phyloP scores from a whole-genome alignment of 2,329 filamentous ascomycete species.

The Xylariaceae sp. region DNA sequence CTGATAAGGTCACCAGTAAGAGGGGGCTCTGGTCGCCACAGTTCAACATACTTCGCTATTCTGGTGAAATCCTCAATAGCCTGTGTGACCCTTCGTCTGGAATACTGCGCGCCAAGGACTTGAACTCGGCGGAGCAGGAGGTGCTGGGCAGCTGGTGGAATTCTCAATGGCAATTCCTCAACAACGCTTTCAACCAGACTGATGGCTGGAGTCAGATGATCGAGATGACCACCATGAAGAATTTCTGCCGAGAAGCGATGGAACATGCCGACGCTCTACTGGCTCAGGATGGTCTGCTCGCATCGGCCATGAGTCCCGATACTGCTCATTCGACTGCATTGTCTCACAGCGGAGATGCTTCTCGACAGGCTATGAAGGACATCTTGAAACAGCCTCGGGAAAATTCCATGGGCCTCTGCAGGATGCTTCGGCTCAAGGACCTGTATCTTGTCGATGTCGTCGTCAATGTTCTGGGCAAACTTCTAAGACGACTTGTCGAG shows the following conservation, averaged over 20 bases:
- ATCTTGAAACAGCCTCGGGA: constrained; percentile 58
- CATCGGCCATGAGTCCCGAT: constrained; percentile 51
- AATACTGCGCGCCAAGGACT: constrained; percentile 43
- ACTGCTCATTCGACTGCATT: constrained; percentile 20
- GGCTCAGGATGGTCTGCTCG: constrained; percentile 75
- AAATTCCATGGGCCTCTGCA: constrained; percentile 63
- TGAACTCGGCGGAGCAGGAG: constrained; percentile 54
- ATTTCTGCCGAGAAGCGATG: constrained; percentile 93
- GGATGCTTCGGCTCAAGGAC: constrained; percentile 87
- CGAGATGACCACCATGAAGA: constrained; percentile 72
- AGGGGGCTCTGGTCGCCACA: constrained; percentile 49
- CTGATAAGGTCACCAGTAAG: constrained; percentile 33
- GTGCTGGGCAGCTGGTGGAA: constrained; percentile 75
- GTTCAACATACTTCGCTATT: constrained; percentile 48
- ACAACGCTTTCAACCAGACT: constrained; percentile 73
- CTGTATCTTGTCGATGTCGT: constrained; percentile 76
- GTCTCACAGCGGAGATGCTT: constrained; percentile 27
- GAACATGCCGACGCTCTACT: constrained; percentile 84
- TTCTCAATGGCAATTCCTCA: constrained; percentile 72
- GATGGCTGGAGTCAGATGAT: constrained; percentile 74
- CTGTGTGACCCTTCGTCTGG: constrained; percentile 51
- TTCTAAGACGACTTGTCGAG: constrained; percentile 73
- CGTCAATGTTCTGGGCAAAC: constrained; percentile 74
- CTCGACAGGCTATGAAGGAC: constrained; percentile 27
- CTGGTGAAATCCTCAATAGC: constrained; percentile 47